phyloP scores from a whole-genome alignment of 805 yeast genomes.

The Kazachstania taianensis region DNA sequence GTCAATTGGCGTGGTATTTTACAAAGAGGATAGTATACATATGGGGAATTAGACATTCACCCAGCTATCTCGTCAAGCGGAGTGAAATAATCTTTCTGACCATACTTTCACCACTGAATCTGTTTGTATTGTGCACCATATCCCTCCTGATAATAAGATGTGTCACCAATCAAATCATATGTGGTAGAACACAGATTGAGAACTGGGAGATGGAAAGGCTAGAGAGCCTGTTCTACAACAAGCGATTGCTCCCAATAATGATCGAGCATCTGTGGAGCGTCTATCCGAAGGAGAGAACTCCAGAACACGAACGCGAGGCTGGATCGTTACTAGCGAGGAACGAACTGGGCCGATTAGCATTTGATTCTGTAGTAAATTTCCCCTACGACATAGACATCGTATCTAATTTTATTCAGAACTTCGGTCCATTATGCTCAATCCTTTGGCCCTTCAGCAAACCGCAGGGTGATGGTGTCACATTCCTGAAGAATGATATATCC shows the following conservation, averaged over 20 bases:
- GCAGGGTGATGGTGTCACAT: constrained; percentile 47
- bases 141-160: constrained; percentile 53
- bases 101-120: constrained; percentile 42
- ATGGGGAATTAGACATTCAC: constrained; percentile 42
- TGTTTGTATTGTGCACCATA: constrained; percentile 54
- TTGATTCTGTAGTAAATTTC: constrained; percentile 57
- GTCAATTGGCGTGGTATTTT: constrained; percentile 37
- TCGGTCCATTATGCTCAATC: constrained; percentile 63
- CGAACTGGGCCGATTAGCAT: constrained; percentile 29
- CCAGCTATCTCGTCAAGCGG: constrained; percentile 45
- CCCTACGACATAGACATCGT: constrained; percentile 71
- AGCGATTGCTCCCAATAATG: constrained; percentile 37
- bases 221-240: constrained; percentile 50
- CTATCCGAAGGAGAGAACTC: constrained; percentile 17
- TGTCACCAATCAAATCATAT: constrained; percentile 38
- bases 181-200: constrained; percentile 84
- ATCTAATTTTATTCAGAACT: constrained; percentile 39
- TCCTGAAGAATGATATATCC: constrained; percentile 43
- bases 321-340: constrained; percentile 7
- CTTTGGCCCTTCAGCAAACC: constrained; percentile 63
- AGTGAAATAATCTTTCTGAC: constrained; percentile 47
- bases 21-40: constrained; percentile 32
- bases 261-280: constrained; percentile 38
- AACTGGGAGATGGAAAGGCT: constrained; percentile 85
- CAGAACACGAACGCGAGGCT: constrained; percentile 10